Evolutionary conservation across 2,329 filamentous ascomycete genomes (phyloP).

Genomic region (Chaetothyriales sp.): DNA sequence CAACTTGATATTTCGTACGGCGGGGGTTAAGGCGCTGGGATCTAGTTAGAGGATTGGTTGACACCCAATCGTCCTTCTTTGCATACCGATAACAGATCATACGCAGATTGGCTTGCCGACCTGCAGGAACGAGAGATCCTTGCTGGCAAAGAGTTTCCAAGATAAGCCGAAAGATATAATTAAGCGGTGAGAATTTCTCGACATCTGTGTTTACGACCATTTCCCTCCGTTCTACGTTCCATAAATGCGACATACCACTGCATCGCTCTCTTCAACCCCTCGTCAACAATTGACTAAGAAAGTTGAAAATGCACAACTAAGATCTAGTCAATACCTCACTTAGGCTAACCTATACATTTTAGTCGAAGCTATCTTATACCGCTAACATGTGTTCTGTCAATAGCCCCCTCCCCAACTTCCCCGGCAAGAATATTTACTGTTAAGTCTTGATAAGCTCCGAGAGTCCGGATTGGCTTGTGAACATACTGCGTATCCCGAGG

Average conservation of each 20-base stretch:
- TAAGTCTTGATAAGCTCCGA: neutral
- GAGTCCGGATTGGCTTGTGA: neutral
- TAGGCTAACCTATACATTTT: neutral
- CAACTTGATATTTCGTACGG: too few species aligned
- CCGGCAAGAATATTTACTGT: neutral
- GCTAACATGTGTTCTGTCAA: neutral
- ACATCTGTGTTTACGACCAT: neutral
- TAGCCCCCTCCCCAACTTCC: neutral
- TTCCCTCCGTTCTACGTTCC: too few species aligned
- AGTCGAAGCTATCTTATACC: neutral
- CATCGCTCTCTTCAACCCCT: neutral
- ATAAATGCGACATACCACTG: too few species aligned
- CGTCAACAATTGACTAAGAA: neutral
- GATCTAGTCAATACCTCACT: neutral
- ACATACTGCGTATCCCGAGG: neutral
- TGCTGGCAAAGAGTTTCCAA: neutral
- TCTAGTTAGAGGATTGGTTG: neutral
- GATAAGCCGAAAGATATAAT: neutral
- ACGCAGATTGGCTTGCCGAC: neutral
- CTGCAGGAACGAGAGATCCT: neutral
- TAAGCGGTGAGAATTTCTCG: neutral
- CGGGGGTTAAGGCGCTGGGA: neutral
- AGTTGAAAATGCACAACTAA: neutral
- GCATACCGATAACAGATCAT: neutral
- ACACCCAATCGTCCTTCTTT: neutral